phyloP scores from a whole-genome alignment of 306 rosid genomes.

The Amphicarpaea edgeworthii region DNA sequence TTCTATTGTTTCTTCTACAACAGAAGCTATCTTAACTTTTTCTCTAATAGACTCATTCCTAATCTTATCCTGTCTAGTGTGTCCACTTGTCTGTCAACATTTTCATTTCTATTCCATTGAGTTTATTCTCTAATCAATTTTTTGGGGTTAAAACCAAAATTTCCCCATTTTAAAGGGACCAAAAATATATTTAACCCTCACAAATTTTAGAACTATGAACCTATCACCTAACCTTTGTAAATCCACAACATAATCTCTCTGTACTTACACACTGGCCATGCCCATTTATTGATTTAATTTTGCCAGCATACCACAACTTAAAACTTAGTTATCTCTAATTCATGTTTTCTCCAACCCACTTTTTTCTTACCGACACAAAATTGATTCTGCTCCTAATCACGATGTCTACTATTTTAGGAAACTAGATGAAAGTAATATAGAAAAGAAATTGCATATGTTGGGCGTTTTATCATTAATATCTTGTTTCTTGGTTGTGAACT shows the following conservation, averaged over 20 bases:
- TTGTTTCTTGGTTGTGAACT: constrained; percentile 17
- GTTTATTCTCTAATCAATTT: neutral
- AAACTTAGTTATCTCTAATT: neutral
- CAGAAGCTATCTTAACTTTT: neutral
- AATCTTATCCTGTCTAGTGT: neutral
- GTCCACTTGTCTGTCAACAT: neutral
- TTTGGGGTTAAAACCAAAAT: neutral
- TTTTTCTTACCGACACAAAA: neutral
- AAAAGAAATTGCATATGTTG: constrained; percentile 7
- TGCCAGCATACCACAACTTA: neutral
- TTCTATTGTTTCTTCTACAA: neutral
- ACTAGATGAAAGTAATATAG: constrained; percentile 12
- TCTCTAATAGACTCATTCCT: neutral
- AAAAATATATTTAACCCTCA: neutral
- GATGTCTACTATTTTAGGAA: constrained; percentile 1
- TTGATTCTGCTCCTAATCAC: neutral
- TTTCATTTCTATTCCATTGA: neutral
- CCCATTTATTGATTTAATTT: neutral
- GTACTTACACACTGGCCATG: neutral
- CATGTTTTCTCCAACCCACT: neutral
- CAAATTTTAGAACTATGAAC: neutral
- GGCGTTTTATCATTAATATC: constrained; percentile 15
- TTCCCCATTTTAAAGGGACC: neutral
- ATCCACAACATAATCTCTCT: neutral
- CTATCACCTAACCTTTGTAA: neutral